These are phyloP conservation scores for Poteriospumella lacustris DNA, from an alignment of 108 stramenopile species.

Conservation along the genomic window DNA sequence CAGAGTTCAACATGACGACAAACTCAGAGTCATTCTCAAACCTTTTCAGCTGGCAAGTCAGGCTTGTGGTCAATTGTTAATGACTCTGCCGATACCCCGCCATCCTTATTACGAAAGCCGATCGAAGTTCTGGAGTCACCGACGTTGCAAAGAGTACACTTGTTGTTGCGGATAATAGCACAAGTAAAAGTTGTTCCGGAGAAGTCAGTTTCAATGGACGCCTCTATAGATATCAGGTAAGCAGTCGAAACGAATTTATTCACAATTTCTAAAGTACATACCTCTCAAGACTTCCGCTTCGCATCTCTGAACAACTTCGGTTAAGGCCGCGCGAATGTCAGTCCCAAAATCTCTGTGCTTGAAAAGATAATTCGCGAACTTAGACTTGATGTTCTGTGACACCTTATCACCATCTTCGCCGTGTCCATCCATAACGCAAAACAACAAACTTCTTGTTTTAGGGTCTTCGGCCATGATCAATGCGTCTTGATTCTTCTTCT, in stretches of 20 bases:
- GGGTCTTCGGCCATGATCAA: slow-evolving; percentile 91
- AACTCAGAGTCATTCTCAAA: neutral
- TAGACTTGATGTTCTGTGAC: slow-evolving; percentile 76
- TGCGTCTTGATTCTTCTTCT: slow-evolving; percentile 97
- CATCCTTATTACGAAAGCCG: slow-evolving; percentile 10
- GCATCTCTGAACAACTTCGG: slow-evolving; percentile 60
- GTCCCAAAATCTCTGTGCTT: slow-evolving; percentile 71
- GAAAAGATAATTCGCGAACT: slow-evolving; percentile 77
- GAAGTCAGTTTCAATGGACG: slow-evolving; percentile 86
- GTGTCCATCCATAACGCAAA: slow-evolving; percentile 94
- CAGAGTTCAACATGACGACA: neutral
- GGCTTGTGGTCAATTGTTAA: slow-evolving; percentile 96
- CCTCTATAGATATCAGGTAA: slow-evolving; percentile 47
- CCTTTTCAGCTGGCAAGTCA: slow-evolving; percentile 87
- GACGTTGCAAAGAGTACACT: slow-evolving; percentile 81
- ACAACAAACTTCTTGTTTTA: slow-evolving; percentile 75
- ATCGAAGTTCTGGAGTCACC: slow-evolving; percentile 58
- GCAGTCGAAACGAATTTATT: neutral
- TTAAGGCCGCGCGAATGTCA: slow-evolving; percentile 64
- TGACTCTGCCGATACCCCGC: slow-evolving; percentile 58
- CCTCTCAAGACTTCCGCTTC: slow-evolving; percentile 22
- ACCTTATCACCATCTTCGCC: slow-evolving; percentile 93
- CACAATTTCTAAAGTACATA: neutral
- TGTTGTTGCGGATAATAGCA: slow-evolving; percentile 79
- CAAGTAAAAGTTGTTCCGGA: slow-evolving; percentile 89